Conservation (phyloP, 352 stramenopile species). For the Pythium pyrilobum region DNA sequence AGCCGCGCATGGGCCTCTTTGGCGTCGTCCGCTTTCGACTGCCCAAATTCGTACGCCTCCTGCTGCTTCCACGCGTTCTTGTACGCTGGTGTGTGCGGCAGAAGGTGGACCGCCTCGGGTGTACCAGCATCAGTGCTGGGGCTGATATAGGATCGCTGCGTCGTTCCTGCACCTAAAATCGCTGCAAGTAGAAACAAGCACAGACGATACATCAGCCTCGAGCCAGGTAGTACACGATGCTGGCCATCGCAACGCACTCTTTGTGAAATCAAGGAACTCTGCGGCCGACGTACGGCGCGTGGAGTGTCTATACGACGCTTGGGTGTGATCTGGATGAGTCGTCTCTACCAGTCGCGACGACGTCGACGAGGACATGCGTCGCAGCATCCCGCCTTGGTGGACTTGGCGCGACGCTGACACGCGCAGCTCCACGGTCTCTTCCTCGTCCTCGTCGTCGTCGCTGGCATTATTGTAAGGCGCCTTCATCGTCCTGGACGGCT, state of each 20-base stretch:
- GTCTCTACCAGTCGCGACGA: constrained; percentile 4
- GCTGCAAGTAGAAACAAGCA: background rate
- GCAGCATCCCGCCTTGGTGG: background rate
- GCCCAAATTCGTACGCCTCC: constrained; percentile 26
- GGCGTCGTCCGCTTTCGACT: constrained; percentile 15
- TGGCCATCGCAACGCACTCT: constrained; percentile 6
- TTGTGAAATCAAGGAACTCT: constrained; percentile 19
- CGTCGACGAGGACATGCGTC: constrained; percentile 15
- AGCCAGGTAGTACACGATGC: background rate
- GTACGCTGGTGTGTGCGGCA: constrained; percentile 22
- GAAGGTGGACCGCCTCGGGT: constrained; percentile 27
- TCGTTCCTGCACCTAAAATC: background rate
- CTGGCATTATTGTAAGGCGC: background rate
- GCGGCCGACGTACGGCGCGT: background rate
- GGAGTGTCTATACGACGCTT: background rate
- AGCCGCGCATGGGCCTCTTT: constrained; percentile 28
- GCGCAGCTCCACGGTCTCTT: constrained; percentile 30
- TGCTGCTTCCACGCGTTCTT: constrained; percentile 14
- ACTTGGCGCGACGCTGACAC: constrained; percentile 18
- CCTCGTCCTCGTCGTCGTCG: constrained; percentile 34
- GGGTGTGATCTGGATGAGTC: background rate
- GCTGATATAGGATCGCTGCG: constrained; percentile 3
- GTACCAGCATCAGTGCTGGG: background rate
- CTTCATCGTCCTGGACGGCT: background rate
- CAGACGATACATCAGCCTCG: too few species aligned